phyloP scores from a whole-genome alignment of 1,284 basidiomycete species.

The Ustilago trichophora region DNA sequence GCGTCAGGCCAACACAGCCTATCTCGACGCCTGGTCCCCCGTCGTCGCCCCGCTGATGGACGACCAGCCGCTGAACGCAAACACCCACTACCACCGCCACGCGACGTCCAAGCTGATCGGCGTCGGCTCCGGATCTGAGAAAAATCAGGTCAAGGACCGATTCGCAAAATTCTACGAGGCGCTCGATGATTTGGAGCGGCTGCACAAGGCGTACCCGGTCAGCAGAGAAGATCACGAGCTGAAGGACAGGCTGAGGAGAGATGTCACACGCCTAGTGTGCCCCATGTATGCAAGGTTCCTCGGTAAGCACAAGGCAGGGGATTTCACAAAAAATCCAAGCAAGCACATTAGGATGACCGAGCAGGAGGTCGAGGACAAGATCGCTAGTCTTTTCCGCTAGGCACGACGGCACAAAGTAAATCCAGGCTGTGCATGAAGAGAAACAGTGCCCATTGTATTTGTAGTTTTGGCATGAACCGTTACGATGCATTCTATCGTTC shows the following conservation, averaged over 20 bases:
- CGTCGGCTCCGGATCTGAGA: conserved; percentile 52
- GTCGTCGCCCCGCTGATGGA: conserved; percentile 60
- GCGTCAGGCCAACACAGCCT: conserved; percentile 51
- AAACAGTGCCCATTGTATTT: conserved; percentile 9
- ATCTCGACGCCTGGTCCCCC: conserved; percentile 61
- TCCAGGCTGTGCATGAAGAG: too few species aligned
- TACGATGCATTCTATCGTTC: conserved; percentile 2
- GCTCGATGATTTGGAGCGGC: conserved; percentile 54
- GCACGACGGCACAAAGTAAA: too few species aligned
- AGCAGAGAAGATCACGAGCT: conserved; percentile 53
- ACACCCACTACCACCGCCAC: conserved; percentile 39
- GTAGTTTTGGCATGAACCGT: neutral
- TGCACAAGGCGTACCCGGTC: conserved; percentile 60
- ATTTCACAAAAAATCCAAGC: conserved; percentile 58
- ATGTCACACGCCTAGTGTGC: conserved; percentile 50
- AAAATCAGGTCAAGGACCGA: conserved; percentile 59
- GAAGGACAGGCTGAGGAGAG: conserved; percentile 40
- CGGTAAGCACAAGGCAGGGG: conserved; percentile 44
- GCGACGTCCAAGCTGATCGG: conserved; percentile 52
- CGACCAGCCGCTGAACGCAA: conserved; percentile 34
- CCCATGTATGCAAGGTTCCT: conserved; percentile 57
- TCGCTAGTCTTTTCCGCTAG: conserved; percentile 44
- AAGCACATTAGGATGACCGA: conserved; percentile 59
- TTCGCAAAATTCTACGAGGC: conserved; percentile 61
- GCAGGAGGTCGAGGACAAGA: conserved; percentile 52